Evolutionary conservation across 2,329 filamentous ascomycete species (phyloP).

Genomic region (Arthrobotrys sinensis): DNA sequence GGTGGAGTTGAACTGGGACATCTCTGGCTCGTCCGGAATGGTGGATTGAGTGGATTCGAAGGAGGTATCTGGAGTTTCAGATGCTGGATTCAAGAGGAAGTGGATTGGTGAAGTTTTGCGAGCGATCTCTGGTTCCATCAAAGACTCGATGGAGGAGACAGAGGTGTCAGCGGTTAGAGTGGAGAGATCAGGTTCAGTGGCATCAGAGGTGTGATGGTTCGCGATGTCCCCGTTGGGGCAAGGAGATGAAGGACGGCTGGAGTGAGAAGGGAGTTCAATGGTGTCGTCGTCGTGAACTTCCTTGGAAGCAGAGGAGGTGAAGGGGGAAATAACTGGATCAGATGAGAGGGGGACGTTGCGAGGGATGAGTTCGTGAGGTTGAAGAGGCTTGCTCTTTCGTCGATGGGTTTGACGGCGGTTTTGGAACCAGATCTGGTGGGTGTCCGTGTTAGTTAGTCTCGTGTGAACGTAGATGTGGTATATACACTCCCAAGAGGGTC

Average conservation of each 20-base stretch:
- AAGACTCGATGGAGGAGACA: slow-evolving; percentile 31
- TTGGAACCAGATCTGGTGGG: slow-evolving; percentile 64
- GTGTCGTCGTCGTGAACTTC: slow-evolving; percentile 41
- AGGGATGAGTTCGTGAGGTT: slow-evolving; percentile 64
- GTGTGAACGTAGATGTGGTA: no score
- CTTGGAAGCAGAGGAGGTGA: slow-evolving; percentile 37
- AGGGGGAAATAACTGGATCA: slow-evolving; percentile 59
- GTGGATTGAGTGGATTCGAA: slow-evolving; percentile 51
- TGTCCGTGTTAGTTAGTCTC: no score
- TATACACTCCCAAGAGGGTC: no score
- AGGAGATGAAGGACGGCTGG: slow-evolving; percentile 57
- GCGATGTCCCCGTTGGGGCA: slow-evolving; percentile 27
- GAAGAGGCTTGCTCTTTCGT: slow-evolving; percentile 64
- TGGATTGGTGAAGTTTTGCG: slow-evolving; percentile 58
- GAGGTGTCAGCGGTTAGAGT: slow-evolving; percentile 30
- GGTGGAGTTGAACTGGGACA: slow-evolving; percentile 37
- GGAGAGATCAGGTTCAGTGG: slow-evolving; percentile 40
- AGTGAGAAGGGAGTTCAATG: slow-evolving; percentile 50
- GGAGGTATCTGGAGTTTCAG: slow-evolving; percentile 42
- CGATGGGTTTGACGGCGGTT: slow-evolving; percentile 64
- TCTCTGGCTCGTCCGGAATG: slow-evolving; percentile 51
- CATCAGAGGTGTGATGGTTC: slow-evolving; percentile 34
- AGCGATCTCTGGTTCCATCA: slow-evolving; percentile 31
- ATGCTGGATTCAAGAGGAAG: slow-evolving; percentile 47
- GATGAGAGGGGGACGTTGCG: slow-evolving; percentile 61